phyloP scores from a whole-genome alignment of 331 rosid genomes.

The Spiraea crenata region DNA sequence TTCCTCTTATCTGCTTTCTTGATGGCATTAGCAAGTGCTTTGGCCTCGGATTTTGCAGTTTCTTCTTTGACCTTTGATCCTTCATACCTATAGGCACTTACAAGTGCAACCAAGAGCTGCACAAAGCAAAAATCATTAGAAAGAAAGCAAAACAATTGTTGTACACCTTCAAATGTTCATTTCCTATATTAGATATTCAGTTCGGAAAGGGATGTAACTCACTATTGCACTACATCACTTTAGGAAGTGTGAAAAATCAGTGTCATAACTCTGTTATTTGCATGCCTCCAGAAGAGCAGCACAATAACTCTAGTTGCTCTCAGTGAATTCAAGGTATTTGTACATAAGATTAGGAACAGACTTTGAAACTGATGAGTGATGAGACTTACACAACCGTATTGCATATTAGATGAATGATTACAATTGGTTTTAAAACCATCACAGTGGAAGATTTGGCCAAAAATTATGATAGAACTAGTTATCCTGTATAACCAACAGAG shows the following conservation, averaged over 20 bases:
- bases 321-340: too few species aligned
- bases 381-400: neutral
- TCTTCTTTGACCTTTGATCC: conserved; percentile 63
- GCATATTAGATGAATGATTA: neutral
- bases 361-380: neutral
- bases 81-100: conserved; percentile 93
- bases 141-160: neutral
- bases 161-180: neutral
- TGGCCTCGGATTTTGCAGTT: conserved; percentile 72
- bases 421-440: neutral
- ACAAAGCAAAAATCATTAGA: conserved; percentile 8
- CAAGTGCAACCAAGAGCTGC: conserved; percentile 85
- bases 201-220: neutral
- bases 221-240: too few species aligned
- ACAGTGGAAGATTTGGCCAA: neutral
- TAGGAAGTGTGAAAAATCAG: too few species aligned
- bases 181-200: neutral
- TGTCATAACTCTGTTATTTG: too few species aligned
- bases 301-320: too few species aligned
- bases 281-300: too few species aligned
- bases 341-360: neutral
- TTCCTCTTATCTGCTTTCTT: conserved; percentile 45
- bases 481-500: neutral
- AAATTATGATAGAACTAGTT: neutral
- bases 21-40: conserved; percentile 46